A percentile compares a stretch with the other conserved stretches of the same genome.
phyloP scores from a whole-genome alignment of 2,329 filamentous ascomycete species.

The Neofusicoccum umdonicola region DNA sequence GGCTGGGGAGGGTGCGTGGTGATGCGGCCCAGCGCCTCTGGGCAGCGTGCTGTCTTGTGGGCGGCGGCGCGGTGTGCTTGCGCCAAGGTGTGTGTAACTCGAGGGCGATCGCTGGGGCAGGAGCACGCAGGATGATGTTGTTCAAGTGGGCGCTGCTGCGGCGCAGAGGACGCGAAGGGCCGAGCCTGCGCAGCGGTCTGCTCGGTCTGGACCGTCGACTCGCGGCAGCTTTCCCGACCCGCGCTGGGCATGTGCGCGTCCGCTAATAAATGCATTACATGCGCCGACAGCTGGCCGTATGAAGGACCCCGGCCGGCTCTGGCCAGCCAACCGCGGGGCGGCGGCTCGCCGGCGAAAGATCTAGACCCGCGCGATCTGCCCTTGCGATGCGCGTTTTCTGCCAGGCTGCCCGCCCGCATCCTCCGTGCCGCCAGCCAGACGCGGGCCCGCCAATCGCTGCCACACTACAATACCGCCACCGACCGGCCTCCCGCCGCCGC shows the following conservation, averaged over 20 bases:
- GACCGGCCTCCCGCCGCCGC: background rate
- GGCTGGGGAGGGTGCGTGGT: background rate
- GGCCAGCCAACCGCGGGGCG: slow-evolving; percentile 5
- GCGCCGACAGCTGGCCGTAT: background rate
- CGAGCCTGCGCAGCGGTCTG: background rate
- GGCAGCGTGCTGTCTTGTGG: background rate
- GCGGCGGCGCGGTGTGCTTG: background rate
- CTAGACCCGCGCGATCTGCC: slow-evolving; percentile 1
- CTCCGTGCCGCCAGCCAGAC: background rate
- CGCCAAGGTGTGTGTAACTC: slow-evolving; percentile 7
- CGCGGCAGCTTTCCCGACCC: slow-evolving; percentile 8
- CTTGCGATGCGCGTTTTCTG: background rate
- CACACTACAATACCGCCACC: background rate
- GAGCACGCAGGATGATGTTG: background rate
- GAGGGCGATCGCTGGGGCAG: background rate
- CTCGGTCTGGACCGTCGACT: background rate
- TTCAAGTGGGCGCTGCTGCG: background rate
- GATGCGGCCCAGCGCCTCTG: background rate
- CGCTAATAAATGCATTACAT: slow-evolving; percentile 10
- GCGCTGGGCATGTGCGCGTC: background rate
- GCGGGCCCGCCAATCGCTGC: background rate
- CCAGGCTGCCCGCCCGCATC: background rate
- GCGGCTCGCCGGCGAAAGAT: background rate
- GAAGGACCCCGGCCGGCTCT: background rate
- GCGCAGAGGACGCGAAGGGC: background rate